These are phyloP conservation scores for Tetracladium marchalianum DNA, from an alignment of 495 filamentous ascomycete species.

Conservation along the genomic window DNA sequence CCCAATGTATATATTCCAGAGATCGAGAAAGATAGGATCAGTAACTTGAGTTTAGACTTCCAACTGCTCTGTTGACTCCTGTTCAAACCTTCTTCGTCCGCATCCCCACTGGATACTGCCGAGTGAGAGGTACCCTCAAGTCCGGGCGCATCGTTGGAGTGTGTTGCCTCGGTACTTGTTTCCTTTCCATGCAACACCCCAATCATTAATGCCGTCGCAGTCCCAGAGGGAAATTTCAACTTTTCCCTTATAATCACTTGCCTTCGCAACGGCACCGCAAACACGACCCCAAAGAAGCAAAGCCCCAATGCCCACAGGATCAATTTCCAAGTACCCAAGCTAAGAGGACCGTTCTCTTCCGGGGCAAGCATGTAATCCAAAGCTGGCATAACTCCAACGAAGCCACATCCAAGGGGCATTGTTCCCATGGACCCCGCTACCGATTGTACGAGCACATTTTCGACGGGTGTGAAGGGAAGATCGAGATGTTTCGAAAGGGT, in stretches of 20 bases:
- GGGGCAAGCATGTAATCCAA: conserved; percentile 73
- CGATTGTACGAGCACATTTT: conserved; percentile 96
- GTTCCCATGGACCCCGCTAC: conserved; percentile 92
- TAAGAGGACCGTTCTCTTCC: conserved; percentile 68
- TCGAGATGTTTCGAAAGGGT: conserved; percentile 56
- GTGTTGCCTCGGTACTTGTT: conserved; percentile 8
- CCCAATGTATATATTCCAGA: conserved; percentile 62
- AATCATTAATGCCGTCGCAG: conserved; percentile 91
- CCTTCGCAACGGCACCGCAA: conserved; percentile 76
- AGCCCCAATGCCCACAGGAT: conserved; percentile 85
- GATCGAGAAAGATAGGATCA: conserved; percentile 40
- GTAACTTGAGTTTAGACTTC: conserved; percentile 40
- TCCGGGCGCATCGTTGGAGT: not conserved
- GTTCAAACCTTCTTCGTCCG: conserved; percentile 12
- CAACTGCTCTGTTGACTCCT: conserved; percentile 25
- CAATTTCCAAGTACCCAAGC: conserved; percentile 61
- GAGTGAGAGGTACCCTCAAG: not conserved
- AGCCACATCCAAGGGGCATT: conserved; percentile 94
- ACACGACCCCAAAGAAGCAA: conserved; percentile 92
- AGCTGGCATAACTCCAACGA: conserved; percentile 86
- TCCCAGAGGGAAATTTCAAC: conserved; percentile 87
- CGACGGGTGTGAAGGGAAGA: conserved; percentile 82
- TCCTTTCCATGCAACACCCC: conserved; percentile 64
- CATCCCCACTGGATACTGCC: not conserved
- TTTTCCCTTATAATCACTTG: conserved; percentile 91